Base-by-base conservation (phyloP, 148 eudicot genomes). In the Vaccinium darrowii region DNA sequence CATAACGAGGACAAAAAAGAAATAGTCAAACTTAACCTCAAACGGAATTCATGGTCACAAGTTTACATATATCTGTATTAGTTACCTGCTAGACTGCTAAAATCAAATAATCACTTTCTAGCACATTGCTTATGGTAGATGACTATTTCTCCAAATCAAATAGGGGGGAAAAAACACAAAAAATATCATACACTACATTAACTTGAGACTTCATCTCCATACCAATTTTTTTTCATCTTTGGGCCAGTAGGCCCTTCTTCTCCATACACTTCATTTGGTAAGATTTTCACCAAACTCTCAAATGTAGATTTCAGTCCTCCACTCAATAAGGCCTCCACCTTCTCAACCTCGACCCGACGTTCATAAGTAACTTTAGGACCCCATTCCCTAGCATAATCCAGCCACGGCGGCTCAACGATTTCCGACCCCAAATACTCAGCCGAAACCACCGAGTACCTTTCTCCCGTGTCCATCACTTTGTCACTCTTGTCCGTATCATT, bases 211-310 rank as follows among this genome's bases (percentile, higher is more conserved):
- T 89, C 89, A 76, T 89, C 91, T 13, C 87, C 88, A 47, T 82
- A 71, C 89, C 91, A 89, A 51, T 23, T 85, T 14, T 57, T 81
- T 78, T 89, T 89, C 89, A 85, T 76, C 81, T 87, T 89, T 49
- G 91, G 91, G 19, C 89, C 91, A 80, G 86, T 83, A 47, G 91
- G 91, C 19, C 91, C 91, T 23, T 88, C 86, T 76, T 84, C 88
- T 10, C 88, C 73, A 57, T 27, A 76, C 47, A 89, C 78, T 81
- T 89, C 89, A 14, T 75, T 43, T 1, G 89, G 88, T 14, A 86
- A 25, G 51, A 69, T 25, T 14, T 81, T 36, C 27, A 87, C 51
- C 75, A 89, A 25, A 5, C 51, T 65, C 77, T 76, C 75, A 60
- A 87, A 30, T 47, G 71, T 69, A 8, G 75, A n/a, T 54, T 83